These are phyloP conservation scores for Arxiozyma heterogenica DNA, from an alignment of 1,139 yeast species.

Conservation along the genomic window DNA sequence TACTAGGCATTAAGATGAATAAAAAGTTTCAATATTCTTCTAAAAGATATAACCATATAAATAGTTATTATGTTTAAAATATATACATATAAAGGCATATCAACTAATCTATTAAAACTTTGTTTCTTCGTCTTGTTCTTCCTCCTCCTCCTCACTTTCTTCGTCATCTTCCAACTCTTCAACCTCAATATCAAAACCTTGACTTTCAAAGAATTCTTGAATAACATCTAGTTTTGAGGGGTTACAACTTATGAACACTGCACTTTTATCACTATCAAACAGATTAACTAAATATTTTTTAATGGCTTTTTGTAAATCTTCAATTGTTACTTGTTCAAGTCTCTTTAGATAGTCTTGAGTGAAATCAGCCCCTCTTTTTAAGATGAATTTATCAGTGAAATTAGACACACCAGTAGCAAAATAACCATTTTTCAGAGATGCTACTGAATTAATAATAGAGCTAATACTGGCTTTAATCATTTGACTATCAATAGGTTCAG, in stretches of 20 bases:
- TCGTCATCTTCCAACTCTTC: conserved; percentile 42
- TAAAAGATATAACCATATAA: not conserved
- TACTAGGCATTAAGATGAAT: not conserved
- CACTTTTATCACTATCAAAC: conserved; percentile 48
- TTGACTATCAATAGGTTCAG: conserved; percentile 44
- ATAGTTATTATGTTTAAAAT: not conserved
- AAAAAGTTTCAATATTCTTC: not conserved
- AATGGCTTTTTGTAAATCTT: conserved; percentile 49
- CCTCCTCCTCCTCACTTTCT: conserved; percentile 30
- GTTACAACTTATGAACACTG: conserved; percentile 66
- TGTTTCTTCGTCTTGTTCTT: conserved; percentile 6
- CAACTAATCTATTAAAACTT: not conserved
- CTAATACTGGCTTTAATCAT: conserved; percentile 67
- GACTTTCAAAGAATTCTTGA: conserved; percentile 37
- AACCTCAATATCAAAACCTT: conserved; percentile 54
- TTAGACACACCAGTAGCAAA: conserved; percentile 58
- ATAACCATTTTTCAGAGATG: conserved; percentile 52
- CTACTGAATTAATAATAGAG: conserved; percentile 60
- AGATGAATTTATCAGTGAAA: conserved; percentile 56
- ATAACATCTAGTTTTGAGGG: conserved; percentile 50
- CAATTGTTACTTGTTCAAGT: conserved; percentile 44
- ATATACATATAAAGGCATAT: not conserved
- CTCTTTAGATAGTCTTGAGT: conserved; percentile 40
- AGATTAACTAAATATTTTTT: conserved; percentile 52
- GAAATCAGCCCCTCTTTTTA: conserved; percentile 61